phyloP scores from a whole-genome alignment of 192 early-diverging fungal species.

The Gigaspora rosea region DNA sequence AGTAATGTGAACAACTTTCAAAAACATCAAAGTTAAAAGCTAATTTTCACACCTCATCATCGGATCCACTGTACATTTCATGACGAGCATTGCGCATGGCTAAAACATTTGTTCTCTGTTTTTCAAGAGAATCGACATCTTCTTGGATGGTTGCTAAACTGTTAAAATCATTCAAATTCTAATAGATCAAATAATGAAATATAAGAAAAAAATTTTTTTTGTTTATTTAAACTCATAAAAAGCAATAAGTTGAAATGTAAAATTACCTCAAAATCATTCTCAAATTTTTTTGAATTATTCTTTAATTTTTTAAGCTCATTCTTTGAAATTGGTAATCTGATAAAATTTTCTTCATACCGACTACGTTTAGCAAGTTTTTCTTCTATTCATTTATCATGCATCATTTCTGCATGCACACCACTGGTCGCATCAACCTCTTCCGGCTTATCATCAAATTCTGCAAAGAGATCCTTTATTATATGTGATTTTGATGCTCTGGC shows the following conservation, averaged over 20 bases:
- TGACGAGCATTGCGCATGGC: slow-evolving; percentile 42
- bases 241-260: not conserved
- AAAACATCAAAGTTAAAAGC: not conserved
- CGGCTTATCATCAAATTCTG: slow-evolving; percentile 84
- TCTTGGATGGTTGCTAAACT: slow-evolving; percentile 51
- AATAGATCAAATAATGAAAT: not conserved
- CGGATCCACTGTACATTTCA: slow-evolving; percentile 39
- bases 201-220: not conserved
- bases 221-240: not conserved
- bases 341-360: slow-evolving; percentile 86
- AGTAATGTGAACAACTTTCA: not conserved
- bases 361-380: slow-evolving; percentile 61
- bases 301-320: slow-evolving; percentile 74
- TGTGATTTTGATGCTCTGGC: slow-evolving; percentile 77
- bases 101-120: slow-evolving; percentile 49
- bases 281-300: slow-evolving; percentile 56
- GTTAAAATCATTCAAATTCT: slow-evolving; percentile 61
- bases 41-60: slow-evolving; percentile 25
- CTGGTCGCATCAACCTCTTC: slow-evolving; percentile 75
- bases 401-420: slow-evolving; percentile 67
- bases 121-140: slow-evolving; percentile 49
- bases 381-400: slow-evolving; percentile 58
- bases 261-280: slow-evolving; percentile 83
- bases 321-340: slow-evolving; percentile 67
- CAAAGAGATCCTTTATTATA: slow-evolving; percentile 79